These are phyloP conservation scores for Phylloboletellus chloephorus DNA, from an alignment of 1,284 basidiomycete species.

Conservation along the genomic window DNA sequence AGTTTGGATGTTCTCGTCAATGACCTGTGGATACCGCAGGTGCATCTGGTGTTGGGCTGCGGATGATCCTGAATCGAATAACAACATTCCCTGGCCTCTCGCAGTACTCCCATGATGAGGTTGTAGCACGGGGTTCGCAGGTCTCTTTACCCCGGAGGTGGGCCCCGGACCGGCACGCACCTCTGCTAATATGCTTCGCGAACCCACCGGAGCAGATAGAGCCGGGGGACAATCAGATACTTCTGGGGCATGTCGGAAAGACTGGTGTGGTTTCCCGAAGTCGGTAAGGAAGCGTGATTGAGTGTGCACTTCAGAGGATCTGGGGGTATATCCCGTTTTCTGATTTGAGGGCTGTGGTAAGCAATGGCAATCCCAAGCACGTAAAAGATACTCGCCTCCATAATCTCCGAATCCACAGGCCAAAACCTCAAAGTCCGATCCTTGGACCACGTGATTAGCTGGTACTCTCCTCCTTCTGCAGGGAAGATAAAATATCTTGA, in stretches of 20 bases:
- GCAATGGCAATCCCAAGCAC: not conserved
- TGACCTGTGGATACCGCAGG: slow-evolving; percentile 18
- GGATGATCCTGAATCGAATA: slow-evolving; percentile 20
- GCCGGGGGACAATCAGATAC: slow-evolving; percentile 32
- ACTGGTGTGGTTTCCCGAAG: slow-evolving; percentile 28
- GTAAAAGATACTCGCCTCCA: slow-evolving; percentile 44
- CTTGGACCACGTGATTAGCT: slow-evolving; percentile 96
- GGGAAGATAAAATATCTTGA: not conserved
- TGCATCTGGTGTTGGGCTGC: slow-evolving; percentile 16
- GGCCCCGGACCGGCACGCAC: slow-evolving; percentile 52
- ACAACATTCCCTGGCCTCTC: slow-evolving; percentile 29
- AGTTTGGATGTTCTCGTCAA: slow-evolving; percentile 12
- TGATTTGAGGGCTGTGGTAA: slow-evolving; percentile 17
- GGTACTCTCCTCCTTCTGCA: slow-evolving; percentile 70
- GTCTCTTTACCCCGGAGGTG: slow-evolving; percentile 20
- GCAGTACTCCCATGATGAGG: slow-evolving; percentile 34
- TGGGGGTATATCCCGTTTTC: slow-evolving; percentile 41
- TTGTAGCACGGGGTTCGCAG: slow-evolving; percentile 33
- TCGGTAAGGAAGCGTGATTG: slow-evolving; percentile 28
- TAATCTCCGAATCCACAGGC: slow-evolving; percentile 73
- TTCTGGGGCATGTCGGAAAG: slow-evolving; percentile 47
- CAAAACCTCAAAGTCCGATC: slow-evolving; percentile 91
- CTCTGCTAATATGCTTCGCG: slow-evolving; percentile 62
- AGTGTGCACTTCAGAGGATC: slow-evolving; percentile 9
- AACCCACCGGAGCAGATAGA: slow-evolving; percentile 63